Evolutionary conservation across 352 stramenopile species (phyloP).

Genomic region (Blastocystis sp.): DNA sequence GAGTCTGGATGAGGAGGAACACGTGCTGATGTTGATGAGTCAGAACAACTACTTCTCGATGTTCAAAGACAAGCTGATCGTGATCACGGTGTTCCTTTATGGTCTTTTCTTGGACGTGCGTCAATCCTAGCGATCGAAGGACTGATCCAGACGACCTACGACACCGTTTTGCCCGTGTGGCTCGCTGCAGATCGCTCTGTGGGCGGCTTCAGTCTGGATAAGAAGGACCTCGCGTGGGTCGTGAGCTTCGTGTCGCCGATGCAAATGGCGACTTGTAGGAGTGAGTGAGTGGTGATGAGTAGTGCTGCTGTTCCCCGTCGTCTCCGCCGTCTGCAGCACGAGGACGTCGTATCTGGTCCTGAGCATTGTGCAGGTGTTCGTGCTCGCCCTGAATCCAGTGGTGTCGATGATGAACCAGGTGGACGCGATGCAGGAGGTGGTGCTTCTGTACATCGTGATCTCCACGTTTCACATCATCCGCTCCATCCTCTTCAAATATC

Average conservation of each 20-base stretch:
- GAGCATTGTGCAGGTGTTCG: background rate
- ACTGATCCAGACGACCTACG: constrained; percentile 30
- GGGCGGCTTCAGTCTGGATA: constrained; percentile 31
- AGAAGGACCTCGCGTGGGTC: constrained; percentile 42
- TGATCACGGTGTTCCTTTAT: constrained; percentile 46
- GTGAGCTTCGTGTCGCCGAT: constrained; percentile 59
- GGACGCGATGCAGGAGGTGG: background rate
- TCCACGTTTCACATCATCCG: constrained; percentile 56
- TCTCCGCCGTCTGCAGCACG: background rate
- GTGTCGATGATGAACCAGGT: background rate
- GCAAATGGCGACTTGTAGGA: constrained; percentile 29
- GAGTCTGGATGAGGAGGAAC: constrained; percentile 14
- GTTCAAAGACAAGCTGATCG: constrained; percentile 37
- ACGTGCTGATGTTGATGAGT: constrained; percentile 46
- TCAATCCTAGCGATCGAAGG: constrained; percentile 29
- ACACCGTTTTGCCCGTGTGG: constrained; percentile 28
- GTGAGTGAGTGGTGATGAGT: background rate
- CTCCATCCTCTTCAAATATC: constrained; percentile 59
- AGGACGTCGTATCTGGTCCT: background rate
- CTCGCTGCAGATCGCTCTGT: background rate
- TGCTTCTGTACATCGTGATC: background rate
- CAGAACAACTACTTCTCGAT: constrained; percentile 55
- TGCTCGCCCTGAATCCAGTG: background rate
- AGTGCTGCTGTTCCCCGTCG: constrained; percentile 29
- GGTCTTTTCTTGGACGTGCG: background rate